Evolutionary conservation across 2,329 filamentous ascomycete genomes (phyloP).

Genomic region (Botrytis medusae): DNA sequence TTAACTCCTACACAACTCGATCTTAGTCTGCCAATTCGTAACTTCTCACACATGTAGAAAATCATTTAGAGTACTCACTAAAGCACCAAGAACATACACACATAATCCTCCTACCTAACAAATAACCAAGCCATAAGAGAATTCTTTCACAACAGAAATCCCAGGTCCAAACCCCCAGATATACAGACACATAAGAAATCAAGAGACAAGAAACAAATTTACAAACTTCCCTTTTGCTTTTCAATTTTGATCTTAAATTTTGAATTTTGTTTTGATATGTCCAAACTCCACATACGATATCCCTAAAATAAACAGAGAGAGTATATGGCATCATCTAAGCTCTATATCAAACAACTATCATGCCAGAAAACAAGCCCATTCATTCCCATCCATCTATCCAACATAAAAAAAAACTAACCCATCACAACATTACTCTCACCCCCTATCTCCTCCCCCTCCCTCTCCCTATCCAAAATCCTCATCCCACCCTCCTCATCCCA

Average conservation of each 20-base stretch:
- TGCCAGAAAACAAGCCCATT: neutral
- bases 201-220: too few relatives aligned
- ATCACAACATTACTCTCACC: neutral
- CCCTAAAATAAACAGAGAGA: neutral
- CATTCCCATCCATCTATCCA: neutral
- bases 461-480: constrained; percentile 42
- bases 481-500: constrained; percentile 41
- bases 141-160: neutral
- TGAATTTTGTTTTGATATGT: neutral
- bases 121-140: neutral
- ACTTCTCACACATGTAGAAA: neutral
- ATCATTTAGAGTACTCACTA: neutral
- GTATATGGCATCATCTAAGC: neutral
- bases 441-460: neutral
- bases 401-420: neutral
- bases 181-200: too few relatives aligned
- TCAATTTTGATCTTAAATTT: neutral
- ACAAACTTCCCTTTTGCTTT: neutral
- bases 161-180: too few relatives aligned
- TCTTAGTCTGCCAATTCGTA: neutral
- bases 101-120: neutral
- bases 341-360: neutral
- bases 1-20: accelerated
- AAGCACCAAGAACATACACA: neutral
- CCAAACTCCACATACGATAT: neutral